Evolutionary conservation across 2,329 filamentous ascomycete genomes (phyloP).

Genomic region (Microascus cirrosus): DNA sequence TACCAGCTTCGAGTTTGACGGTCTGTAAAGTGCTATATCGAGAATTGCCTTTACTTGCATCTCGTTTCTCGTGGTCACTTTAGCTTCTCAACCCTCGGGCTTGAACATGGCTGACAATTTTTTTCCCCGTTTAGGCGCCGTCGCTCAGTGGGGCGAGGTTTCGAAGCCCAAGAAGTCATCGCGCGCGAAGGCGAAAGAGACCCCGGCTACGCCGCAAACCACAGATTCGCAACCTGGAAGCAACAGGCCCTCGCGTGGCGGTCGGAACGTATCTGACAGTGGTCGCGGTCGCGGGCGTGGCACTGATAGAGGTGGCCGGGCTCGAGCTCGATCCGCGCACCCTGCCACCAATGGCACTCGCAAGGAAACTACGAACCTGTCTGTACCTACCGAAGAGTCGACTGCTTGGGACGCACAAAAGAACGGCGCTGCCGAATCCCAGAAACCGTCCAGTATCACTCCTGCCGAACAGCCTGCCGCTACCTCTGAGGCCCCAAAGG

Average conservation of each 20-base stretch:
- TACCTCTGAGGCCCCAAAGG: conserved; percentile 23
- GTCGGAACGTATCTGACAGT: conserved; percentile 49
- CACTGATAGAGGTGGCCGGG: conserved; percentile 50
- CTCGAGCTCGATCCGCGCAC: conserved; percentile 51
- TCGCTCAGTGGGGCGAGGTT: conserved; percentile 78
- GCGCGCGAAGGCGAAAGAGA: conserved; percentile 61
- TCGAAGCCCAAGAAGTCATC: conserved; percentile 70
- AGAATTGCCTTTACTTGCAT: not conserved
- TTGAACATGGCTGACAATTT: conserved; percentile 3
- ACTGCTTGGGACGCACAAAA: conserved; percentile 33
- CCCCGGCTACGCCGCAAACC: conserved; percentile 35
- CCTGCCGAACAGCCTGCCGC: conserved; percentile 20
- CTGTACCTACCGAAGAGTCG: conserved; percentile 62
- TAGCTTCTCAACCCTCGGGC: not conserved
- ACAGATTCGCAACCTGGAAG: conserved; percentile 1
- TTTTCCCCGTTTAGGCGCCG: conserved; percentile 44
- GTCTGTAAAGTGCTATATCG: not conserved
- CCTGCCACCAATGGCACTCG: conserved; percentile 50
- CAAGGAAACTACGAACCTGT: conserved; percentile 41
- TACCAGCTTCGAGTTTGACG: not conserved
- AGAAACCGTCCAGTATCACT: conserved; percentile 18
- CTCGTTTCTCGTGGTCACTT: not conserved
- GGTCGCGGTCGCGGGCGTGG: conserved; percentile 52
- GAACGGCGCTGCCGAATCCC: conserved; percentile 17
- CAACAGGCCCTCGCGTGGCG: conserved; percentile 44